Percentiles rank a stretch among this genome's conserved stretches.
These are phyloP conservation scores for Talaromyces nanjingensis DNA, from an alignment of 495 filamentous ascomycete genomes.

Conservation along the genomic window DNA sequence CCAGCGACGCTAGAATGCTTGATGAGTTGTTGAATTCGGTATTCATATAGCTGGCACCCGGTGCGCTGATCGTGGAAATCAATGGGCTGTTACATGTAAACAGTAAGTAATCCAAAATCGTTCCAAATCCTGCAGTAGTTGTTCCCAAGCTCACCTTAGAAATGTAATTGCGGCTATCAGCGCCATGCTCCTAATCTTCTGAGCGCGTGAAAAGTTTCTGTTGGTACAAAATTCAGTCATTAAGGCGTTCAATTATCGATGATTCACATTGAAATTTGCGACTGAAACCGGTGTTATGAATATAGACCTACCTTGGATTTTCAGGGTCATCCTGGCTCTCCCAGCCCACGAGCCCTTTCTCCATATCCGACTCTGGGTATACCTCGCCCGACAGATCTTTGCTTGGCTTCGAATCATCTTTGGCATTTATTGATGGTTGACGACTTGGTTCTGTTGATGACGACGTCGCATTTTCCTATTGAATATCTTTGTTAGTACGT, in stretches of 20 bases:
- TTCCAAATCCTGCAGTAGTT: background rate
- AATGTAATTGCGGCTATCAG: constrained; percentile 6
- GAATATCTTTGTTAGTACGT: background rate
- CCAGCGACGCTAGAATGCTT: background rate
- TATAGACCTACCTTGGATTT: constrained; percentile 3
- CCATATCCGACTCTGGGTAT: background rate
- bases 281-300: background rate
- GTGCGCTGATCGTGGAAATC: constrained; percentile 4
- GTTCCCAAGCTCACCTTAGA: background rate
- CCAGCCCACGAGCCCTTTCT: background rate
- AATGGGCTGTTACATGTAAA: constrained; percentile 1
- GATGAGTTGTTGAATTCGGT: constrained; percentile 5
- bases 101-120: background rate
- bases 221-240: background rate
- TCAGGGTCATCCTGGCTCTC: constrained; percentile 6
- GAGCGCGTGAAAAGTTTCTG: constrained; percentile 1
- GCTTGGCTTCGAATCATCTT: background rate
- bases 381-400: background rate
- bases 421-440: background rate
- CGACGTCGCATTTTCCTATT: background rate
- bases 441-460: background rate
- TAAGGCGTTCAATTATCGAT: background rate
- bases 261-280: background rate
- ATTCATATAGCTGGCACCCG: background rate
- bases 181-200: background rate